These are phyloP conservation scores for Aureobasidium mangrovei DNA, from an alignment of 2,329 filamentous ascomycete genomes.

Conservation along the genomic window DNA sequence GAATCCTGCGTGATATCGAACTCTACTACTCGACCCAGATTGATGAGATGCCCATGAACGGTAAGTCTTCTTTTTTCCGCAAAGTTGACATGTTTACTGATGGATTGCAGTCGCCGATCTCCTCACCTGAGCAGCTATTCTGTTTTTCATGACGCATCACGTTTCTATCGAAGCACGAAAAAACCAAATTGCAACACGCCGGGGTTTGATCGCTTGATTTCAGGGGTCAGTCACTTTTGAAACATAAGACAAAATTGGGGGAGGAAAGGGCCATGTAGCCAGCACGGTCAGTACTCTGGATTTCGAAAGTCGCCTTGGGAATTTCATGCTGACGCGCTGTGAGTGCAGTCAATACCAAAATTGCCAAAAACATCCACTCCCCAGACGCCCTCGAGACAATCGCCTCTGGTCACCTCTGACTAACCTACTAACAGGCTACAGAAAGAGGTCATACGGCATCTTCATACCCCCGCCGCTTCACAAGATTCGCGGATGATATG, in stretches of 20 bases:
- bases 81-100: not conserved
- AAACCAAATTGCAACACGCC: not conserved
- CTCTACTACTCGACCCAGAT: constrained; percentile 95
- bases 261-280: constrained; percentile 17
- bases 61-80: not conserved
- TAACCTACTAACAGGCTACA: too few relatives aligned
- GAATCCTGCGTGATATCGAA: constrained; percentile 95
- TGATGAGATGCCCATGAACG: constrained; percentile 97
- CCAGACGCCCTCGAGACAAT: too few relatives aligned
- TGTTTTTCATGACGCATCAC: not conserved
- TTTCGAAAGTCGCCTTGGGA: not conserved
- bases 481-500: too few relatives aligned
- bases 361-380: not conserved
- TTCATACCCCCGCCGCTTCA: too few relatives aligned
- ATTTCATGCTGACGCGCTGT: not conserved
- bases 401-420: too few relatives aligned
- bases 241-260: not conserved
- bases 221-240: not conserved
- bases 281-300: constrained; percentile 11
- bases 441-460: too few relatives aligned
- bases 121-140: constrained; percentile 22
- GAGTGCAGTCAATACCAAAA: constrained; percentile 3
- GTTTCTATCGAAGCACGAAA: not conserved
- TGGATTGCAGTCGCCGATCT: constrained; percentile 25
- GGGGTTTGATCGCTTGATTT: not conserved